A percentile compares a stretch with the other conserved stretches of the same genome.
These are phyloP conservation scores for Benincasa hispida DNA, from an alignment of 306 rosid species.

Conservation along the genomic window DNA sequence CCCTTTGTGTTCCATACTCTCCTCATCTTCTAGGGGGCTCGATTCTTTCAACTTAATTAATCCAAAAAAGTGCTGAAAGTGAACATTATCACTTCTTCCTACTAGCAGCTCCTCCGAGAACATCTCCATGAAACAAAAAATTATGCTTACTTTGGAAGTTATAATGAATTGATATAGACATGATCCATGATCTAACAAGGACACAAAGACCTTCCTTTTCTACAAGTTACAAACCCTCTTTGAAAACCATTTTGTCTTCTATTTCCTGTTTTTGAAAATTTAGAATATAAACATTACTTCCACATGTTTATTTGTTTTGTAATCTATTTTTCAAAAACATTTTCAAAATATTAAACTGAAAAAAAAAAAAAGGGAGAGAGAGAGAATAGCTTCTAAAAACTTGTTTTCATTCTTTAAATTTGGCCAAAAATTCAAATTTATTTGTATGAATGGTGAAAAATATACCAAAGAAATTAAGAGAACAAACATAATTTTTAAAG, in stretches of 20 bases:
- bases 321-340: background rate
- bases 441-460: background rate
- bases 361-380: background rate
- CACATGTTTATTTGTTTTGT: background rate
- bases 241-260: background rate
- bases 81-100: background rate
- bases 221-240: background rate
- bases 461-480: background rate
- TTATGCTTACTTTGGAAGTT: background rate
- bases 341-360: background rate
- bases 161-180: background rate
- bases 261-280: background rate
- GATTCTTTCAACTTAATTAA: background rate
- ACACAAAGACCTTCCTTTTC: background rate
- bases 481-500: background rate
- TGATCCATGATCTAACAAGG: background rate
- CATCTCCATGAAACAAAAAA: background rate
- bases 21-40: background rate
- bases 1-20: background rate
- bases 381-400: background rate
- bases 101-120: background rate
- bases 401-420: background rate
- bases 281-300: background rate
- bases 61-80: background rate
- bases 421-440: background rate